Percentiles rank a stretch among this genome's conserved stretches.
These are phyloP conservation scores for Cydonia oblonga DNA, from an alignment of 331 rosid genomes.

Conservation along the genomic window DNA sequence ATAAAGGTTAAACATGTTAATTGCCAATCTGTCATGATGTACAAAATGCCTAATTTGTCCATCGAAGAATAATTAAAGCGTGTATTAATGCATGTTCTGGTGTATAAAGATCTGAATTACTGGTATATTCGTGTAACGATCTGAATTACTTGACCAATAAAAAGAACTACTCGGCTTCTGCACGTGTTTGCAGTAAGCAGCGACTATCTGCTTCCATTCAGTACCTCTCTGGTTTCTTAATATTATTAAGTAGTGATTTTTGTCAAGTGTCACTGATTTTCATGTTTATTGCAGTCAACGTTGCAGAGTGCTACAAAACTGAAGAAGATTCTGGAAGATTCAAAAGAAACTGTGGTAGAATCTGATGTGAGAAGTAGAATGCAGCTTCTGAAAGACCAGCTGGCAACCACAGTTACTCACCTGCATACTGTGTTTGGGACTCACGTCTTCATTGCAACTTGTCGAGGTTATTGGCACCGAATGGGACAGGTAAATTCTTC, in stretches of 20 bases:
- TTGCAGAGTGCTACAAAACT: constrained; percentile 74
- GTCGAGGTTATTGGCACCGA: constrained; percentile 96
- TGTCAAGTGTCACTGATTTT: constrained; percentile 8
- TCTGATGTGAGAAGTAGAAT: constrained; percentile 69
- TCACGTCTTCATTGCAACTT: constrained; percentile 66
- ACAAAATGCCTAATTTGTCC: neutral
- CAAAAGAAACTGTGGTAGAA: constrained; percentile 71
- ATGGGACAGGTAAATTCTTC: constrained; percentile 70
- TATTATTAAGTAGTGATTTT: neutral
- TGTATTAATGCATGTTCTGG: neutral
- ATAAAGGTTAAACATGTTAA: neutral
- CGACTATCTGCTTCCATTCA: neutral
- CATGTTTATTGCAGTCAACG: constrained; percentile 51
- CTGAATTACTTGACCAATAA: neutral
- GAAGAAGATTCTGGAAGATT: constrained; percentile 89
- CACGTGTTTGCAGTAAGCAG: neutral
- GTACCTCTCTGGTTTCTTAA: neutral
- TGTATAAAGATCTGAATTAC: neutral
- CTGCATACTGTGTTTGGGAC: constrained; percentile 59
- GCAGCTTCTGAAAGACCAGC: constrained; percentile 84
- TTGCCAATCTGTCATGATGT: neutral
- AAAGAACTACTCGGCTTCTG: neutral
- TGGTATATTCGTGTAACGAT: neutral
- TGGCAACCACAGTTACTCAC: constrained; percentile 54
- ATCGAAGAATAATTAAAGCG: neutral